phyloP scores from a whole-genome alignment of 179 eudicot species.

The Vitellaria paradoxa region DNA sequence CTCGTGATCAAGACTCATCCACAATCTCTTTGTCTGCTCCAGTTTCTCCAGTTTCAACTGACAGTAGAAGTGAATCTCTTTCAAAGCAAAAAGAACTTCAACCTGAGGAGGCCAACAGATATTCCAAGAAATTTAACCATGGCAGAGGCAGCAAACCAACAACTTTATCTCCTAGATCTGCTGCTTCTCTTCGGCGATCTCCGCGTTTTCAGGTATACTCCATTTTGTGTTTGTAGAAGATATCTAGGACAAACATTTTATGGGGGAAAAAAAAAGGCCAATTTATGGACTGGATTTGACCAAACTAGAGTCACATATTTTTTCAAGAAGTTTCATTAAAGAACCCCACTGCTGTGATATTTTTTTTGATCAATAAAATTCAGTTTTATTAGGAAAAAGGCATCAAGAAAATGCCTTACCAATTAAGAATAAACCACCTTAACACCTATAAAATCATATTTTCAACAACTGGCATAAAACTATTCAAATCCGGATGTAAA shows the following conservation, averaged over 20 bases:
- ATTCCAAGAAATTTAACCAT: constrained; percentile 30
- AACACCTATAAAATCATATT: too few species aligned
- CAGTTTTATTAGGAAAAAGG: too few species aligned
- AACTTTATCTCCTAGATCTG: constrained; percentile 45
- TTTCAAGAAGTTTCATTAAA: too few species aligned
- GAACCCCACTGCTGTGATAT: too few species aligned
- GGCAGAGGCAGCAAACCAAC: constrained; percentile 32
- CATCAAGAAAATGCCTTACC: too few species aligned
- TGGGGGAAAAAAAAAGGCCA: too few species aligned
- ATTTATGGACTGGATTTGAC: not conserved
- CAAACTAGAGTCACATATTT: not conserved
- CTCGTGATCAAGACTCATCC: constrained; percentile 49
- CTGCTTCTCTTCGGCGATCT: constrained; percentile 50
- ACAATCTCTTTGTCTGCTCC: constrained; percentile 66
- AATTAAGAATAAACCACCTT: too few species aligned
- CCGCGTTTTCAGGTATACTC: constrained; percentile 50
- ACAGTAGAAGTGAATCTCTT: constrained; percentile 52
- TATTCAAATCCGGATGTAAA: too few species aligned
- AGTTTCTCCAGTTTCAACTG: constrained; percentile 54
- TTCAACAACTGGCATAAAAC: too few species aligned
- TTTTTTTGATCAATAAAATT: too few species aligned
- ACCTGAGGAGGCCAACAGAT: constrained; percentile 36
- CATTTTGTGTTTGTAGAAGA: not conserved
- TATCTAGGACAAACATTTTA: not conserved
- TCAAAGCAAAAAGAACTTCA: constrained; percentile 24